Evolutionary conservation across 768 basidiomycete species (phyloP).

Genomic region (Rickenella mellea): DNA sequence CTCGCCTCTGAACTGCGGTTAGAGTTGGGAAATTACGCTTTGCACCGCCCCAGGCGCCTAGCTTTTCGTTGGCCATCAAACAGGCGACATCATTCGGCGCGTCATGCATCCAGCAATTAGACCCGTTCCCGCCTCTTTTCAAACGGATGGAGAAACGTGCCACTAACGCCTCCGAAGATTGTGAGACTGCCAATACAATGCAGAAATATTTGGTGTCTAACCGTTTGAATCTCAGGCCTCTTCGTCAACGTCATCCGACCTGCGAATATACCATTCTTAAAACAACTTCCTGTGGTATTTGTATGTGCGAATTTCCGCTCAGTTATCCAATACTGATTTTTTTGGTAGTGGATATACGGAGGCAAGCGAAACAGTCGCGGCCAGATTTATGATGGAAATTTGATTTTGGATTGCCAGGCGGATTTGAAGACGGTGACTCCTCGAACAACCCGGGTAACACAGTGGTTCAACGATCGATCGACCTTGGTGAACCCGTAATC

Average conservation of each 20-base stretch:
- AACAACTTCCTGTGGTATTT: background rate
- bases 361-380: too few species aligned
- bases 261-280: background rate
- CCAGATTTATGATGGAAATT: too few species aligned
- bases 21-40: background rate
- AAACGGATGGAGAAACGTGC: background rate
- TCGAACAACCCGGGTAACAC: background rate
- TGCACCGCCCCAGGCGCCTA: background rate
- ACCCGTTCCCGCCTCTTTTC: too few species aligned
- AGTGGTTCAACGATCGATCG: conserved; percentile 32
- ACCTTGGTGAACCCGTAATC: conserved; percentile 32
- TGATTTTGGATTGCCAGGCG: too few species aligned
- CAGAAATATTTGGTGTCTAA: too few species aligned
- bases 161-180: background rate
- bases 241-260: background rate
- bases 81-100: background rate
- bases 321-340: background rate
- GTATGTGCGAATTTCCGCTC: background rate
- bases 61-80: background rate
- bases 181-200: background rate
- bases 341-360: background rate
- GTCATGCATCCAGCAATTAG: background rate
- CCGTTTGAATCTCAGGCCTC: too few species aligned
- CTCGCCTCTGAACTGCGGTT: background rate
- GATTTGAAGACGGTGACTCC: background rate